Percentiles rank a stretch among this genome's conserved stretches.
Evolutionary conservation across 352 stramenopile genomes (phyloP).

Genomic region (Elongisporangium prolatum): DNA sequence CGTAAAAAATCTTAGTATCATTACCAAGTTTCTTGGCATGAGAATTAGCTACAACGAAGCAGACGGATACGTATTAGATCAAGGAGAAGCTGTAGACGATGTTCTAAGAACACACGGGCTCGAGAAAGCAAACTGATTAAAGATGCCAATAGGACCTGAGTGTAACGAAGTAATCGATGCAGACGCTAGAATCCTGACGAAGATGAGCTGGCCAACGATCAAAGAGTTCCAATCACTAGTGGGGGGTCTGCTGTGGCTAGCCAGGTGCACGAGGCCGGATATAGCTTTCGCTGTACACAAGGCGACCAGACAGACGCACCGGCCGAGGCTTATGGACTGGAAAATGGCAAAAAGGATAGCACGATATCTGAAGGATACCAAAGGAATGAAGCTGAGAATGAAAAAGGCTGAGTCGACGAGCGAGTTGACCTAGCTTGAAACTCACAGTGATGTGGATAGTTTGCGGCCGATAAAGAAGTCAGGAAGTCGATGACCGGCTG

Average conservation of each 20-base stretch:
- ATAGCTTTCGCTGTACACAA: conserved; percentile 19
- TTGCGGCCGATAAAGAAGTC: conserved; percentile 11
- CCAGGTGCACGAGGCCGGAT: conserved; percentile 19
- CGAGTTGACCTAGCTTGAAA: conserved; percentile 1
- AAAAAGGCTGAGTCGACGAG: not conserved
- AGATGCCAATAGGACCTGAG: conserved; percentile 10
- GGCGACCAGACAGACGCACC: conserved; percentile 12
- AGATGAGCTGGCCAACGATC: conserved; percentile 7
- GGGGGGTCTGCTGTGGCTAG: conserved; percentile 23
- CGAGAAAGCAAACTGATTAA: conserved; percentile 10
- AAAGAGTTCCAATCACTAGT: conserved; percentile 30
- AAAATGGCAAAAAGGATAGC: conserved; percentile 13
- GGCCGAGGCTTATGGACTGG: conserved; percentile 7
- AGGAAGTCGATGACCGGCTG: conserved; percentile 17
- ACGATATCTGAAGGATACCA: conserved; percentile 18
- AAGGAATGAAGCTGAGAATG: conserved; percentile 11
- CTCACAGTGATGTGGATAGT: conserved; percentile 23
- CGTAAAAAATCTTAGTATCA: conserved; percentile 23
- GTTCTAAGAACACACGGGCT: conserved; percentile 15
- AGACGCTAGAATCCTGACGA: conserved; percentile 7
- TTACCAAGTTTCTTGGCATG: conserved; percentile 23
- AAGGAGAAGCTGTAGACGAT: conserved; percentile 14
- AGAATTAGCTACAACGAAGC: conserved; percentile 9
- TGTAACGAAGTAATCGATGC: no score
- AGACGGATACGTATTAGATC: conserved; percentile 11